Evolutionary conservation across 139 green algal genomes (phyloP).

Genomic region (Auxenochlorella pyrenoidosa): DNA sequence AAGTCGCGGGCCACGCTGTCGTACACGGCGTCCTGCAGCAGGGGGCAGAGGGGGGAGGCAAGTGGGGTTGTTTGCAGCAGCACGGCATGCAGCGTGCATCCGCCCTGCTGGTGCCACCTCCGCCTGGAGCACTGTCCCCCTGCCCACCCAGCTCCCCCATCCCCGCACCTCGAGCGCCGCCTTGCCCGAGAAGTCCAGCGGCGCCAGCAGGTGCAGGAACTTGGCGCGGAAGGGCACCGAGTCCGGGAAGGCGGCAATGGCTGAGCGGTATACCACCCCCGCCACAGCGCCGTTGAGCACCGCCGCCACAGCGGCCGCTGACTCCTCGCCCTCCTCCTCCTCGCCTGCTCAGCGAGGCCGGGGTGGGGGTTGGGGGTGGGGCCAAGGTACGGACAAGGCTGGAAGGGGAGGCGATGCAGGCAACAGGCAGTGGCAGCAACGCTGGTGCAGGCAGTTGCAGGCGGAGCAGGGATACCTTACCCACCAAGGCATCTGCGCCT

Average conservation of each 20-base stretch:
- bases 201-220: constrained; percentile 67
- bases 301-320: constrained; percentile 61
- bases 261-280: constrained; percentile 62
- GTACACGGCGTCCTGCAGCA: constrained; percentile 50
- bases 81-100: too few species aligned
- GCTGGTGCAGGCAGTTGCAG: too few species aligned
- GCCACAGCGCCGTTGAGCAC: constrained; percentile 79
- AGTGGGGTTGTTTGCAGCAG: neutral
- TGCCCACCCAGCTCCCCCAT: neutral
- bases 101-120: too few species aligned
- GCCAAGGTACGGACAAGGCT: too few species aligned
- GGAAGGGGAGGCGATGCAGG: too few species aligned
- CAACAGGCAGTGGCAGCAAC: too few species aligned
- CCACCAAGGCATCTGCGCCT: too few species aligned
- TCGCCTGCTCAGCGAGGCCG: neutral
- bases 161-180: constrained; percentile 30
- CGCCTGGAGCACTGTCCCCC: too few species aligned
- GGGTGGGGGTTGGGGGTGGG: neutral
- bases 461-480: too few species aligned
- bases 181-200: constrained; percentile 65
- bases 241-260: constrained; percentile 54
- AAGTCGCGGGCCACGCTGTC: constrained; percentile 65
- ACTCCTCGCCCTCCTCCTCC: constrained; percentile 15
- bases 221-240: constrained; percentile 51
- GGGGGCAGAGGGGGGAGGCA: neutral